phyloP scores from a whole-genome alignment of 2,329 filamentous ascomycete genomes.

The Immersiporthe knoxdaviesiana region DNA sequence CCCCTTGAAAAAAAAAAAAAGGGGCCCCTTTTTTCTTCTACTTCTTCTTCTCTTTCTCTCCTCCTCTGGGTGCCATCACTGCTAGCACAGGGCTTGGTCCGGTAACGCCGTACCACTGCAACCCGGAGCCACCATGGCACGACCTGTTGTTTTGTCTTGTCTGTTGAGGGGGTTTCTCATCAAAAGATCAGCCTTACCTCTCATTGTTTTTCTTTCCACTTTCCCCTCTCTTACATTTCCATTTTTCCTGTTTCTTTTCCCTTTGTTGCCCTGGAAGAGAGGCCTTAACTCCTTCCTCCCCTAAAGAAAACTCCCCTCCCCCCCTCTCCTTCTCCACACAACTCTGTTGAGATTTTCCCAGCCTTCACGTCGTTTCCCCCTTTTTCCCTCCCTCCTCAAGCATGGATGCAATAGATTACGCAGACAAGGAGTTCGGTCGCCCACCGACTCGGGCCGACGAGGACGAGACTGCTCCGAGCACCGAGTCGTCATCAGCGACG shows the following conservation, averaged over 20 bases:
- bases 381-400: background rate
- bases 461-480: constrained; percentile 1
- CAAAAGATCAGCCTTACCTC: background rate
- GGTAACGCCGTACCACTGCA: background rate
- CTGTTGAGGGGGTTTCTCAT: background rate
- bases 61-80: background rate
- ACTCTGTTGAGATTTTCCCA: background rate
- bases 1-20: background rate
- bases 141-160: background rate
- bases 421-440: constrained; percentile 7
- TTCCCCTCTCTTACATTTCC: background rate
- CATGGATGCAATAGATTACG: constrained; percentile 7
- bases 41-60: background rate
- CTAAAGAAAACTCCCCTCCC: background rate
- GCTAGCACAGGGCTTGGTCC: background rate
- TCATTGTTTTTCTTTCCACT: background rate
- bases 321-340: background rate
- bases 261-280: background rate
- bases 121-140: background rate
- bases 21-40: background rate
- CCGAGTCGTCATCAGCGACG: background rate
- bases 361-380: background rate
- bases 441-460: background rate
- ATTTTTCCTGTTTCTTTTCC: background rate
- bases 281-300: background rate